Percentiles rank a stretch among this genome's conserved stretches.
phyloP scores from a whole-genome alignment of 345 rosid species.

The Citrus cavaleriei region DNA sequence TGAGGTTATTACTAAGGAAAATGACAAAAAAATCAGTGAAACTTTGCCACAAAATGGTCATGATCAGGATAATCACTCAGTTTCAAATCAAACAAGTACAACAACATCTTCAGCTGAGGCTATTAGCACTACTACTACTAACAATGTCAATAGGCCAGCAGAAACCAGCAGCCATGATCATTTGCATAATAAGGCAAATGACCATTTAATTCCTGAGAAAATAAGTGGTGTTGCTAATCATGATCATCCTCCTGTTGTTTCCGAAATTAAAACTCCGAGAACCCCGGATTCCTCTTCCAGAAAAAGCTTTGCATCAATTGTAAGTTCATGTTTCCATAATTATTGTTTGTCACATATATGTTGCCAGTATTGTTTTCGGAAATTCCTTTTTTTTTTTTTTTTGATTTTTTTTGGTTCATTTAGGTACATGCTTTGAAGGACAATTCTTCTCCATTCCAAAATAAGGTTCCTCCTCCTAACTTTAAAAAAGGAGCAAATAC shows the following conservation, averaged over 20 bases:
- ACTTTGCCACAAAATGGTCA: not conserved
- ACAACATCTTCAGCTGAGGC: not conserved
- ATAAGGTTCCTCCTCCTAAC: slow-evolving; percentile 28
- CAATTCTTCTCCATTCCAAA: slow-evolving; percentile 37
- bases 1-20: slow-evolving; percentile 7
- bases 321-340: slow-evolving; percentile 23
- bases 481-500: slow-evolving; percentile 16
- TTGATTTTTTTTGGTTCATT: not conserved
- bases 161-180: not conserved
- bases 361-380: too few relatives aligned
- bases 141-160: not conserved
- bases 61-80: not conserved
- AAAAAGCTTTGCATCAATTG: slow-evolving; percentile 58
- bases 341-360: too few relatives aligned
- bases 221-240: slow-evolving; percentile 13
- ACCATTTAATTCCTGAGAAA: slow-evolving; percentile 9
- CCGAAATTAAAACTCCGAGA: not conserved
- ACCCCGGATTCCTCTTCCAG: slow-evolving; percentile 33
- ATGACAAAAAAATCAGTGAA: slow-evolving; percentile 12
- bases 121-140: not conserved
- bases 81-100: not conserved
- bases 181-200: slow-evolving; percentile 8
- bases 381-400: too few relatives aligned
- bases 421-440: slow-evolving; percentile 46
- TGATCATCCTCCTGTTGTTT: not conserved